Percentiles rank a stretch among this genome's conserved stretches.
Conservation (phyloP, 805 yeast species). For the Zygosaccharomyces rouxii region DNA sequence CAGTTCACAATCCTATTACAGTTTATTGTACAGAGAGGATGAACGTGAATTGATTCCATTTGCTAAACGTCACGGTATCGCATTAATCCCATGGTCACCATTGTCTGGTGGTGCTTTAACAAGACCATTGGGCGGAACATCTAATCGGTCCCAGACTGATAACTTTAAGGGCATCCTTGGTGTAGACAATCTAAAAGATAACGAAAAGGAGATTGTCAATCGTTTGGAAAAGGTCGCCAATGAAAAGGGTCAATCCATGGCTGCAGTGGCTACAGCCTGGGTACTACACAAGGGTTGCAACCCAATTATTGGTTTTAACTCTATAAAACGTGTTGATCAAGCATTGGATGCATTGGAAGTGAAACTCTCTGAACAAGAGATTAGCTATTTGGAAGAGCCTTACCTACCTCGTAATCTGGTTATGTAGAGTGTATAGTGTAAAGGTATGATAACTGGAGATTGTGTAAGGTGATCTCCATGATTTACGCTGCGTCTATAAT, state of each 20-base stretch:
- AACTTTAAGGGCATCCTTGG: background rate
- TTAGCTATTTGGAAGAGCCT: constrained; percentile 22
- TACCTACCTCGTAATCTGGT: constrained; percentile 10
- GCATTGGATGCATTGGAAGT: constrained; percentile 42
- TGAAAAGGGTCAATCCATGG: constrained; percentile 46
- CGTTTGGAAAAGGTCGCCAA: constrained; percentile 54
- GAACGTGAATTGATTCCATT: constrained; percentile 58
- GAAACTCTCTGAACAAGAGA: constrained; percentile 31
- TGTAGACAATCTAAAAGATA: constrained; percentile 1
- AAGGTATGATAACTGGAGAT: background rate
- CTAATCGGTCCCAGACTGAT: constrained; percentile 15
- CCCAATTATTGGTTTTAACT: constrained; percentile 40
- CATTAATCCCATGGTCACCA: constrained; percentile 60
- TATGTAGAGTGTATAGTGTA: background rate
- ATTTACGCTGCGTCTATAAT: too few species aligned
- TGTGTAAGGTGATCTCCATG: too few species aligned
- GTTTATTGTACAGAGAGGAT: constrained; percentile 54
- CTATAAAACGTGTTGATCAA: constrained; percentile 49
- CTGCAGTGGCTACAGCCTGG: constrained; percentile 54
- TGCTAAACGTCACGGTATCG: constrained; percentile 49
- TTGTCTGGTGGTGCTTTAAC: constrained; percentile 51
- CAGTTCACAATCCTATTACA: constrained; percentile 57
- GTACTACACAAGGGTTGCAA: constrained; percentile 45
- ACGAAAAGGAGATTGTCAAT: constrained; percentile 37
- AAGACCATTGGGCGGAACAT: constrained; percentile 37